phyloP scores from a whole-genome alignment of 73 alveolate genomes.

The Paramecium biaurelia region DNA sequence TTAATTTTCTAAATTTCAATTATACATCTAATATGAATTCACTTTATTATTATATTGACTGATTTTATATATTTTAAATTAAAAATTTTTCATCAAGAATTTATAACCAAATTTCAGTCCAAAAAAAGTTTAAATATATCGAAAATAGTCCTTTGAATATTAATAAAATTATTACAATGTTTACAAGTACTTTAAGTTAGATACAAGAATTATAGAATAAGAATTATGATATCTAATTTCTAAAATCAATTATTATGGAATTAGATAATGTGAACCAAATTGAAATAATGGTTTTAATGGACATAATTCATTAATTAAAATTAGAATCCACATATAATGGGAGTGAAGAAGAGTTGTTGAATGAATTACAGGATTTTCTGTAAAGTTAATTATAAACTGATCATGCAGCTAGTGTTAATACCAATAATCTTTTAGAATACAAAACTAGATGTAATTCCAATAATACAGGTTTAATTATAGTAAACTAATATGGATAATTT shows the following conservation, averaged over 20 bases:
- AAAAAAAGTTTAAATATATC: background rate
- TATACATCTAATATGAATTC: too few species aligned
- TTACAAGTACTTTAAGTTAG: background rate
- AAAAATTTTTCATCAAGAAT: too few species aligned
- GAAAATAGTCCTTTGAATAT: background rate
- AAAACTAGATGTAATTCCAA: background rate
- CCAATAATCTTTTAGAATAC: background rate
- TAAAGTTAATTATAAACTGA: background rate
- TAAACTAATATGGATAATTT: background rate
- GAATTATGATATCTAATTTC: background rate
- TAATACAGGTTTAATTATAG: background rate
- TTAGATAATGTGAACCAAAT: background rate
- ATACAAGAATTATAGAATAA: background rate
- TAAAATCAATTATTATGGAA: background rate
- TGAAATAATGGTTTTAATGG: slow-evolving; percentile 6
- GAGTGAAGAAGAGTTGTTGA: background rate
- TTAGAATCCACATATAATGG: background rate
- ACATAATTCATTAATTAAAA: background rate
- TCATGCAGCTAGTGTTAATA: background rate
- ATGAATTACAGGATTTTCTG: background rate
- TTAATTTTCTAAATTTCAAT: too few species aligned
- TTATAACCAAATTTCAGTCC: background rate
- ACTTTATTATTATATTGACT: too few species aligned
- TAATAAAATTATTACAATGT: background rate
- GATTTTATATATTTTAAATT: too few species aligned